A percentile compares a stretch with the other conserved stretches of the same genome.
Evolutionary conservation across 139 green algal genomes (phyloP).

Genomic region (Chlamydomonas incerta): DNA sequence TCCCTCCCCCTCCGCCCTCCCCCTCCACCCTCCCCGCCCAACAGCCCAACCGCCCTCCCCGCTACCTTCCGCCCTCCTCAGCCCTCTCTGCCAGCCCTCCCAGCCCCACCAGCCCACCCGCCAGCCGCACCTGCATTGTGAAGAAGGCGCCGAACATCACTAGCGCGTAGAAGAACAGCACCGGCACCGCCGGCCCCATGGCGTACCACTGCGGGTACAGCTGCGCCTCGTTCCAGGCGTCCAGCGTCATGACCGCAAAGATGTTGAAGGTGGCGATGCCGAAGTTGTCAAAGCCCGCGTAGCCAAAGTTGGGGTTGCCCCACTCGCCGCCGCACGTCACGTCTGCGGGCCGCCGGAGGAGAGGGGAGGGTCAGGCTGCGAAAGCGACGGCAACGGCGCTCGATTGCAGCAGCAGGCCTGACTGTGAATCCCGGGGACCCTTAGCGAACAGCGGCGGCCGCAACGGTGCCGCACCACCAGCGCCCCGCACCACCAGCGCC

Average conservation of each 20-base stretch:
- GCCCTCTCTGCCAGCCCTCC: too few species aligned
- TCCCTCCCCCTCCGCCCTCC: too few species aligned
- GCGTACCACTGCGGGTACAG: slow-evolving; percentile 57
- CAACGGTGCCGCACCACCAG: too few species aligned
- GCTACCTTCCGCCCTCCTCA: too few species aligned
- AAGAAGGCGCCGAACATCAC: slow-evolving; percentile 69
- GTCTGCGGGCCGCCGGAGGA: neutral
- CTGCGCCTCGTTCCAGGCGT: slow-evolving; percentile 57
- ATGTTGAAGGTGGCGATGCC: neutral
- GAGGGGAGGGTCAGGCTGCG: neutral
- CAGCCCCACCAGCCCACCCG: too few species aligned
- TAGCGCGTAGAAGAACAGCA: slow-evolving; percentile 63
- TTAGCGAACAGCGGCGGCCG: too few species aligned
- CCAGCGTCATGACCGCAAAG: slow-evolving; percentile 42
- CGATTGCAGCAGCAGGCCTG: too few species aligned
- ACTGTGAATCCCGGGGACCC: too few species aligned
- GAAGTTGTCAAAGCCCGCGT: slow-evolving; percentile 1
- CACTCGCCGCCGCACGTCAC: neutral
- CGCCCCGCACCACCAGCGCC: too few species aligned
- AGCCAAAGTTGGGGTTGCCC: neutral
- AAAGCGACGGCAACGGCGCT: too few species aligned
- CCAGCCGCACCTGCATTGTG: neutral
- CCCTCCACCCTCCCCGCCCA: too few species aligned
- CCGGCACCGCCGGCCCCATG: slow-evolving; percentile 2
- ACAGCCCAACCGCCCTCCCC: too few species aligned